Evolutionary conservation across 225 moss, liverwort and hornwort species (phyloP), one percentile per base, ranked within the genome.

Genomic region (Pseudoscleropodium purum): DNA sequence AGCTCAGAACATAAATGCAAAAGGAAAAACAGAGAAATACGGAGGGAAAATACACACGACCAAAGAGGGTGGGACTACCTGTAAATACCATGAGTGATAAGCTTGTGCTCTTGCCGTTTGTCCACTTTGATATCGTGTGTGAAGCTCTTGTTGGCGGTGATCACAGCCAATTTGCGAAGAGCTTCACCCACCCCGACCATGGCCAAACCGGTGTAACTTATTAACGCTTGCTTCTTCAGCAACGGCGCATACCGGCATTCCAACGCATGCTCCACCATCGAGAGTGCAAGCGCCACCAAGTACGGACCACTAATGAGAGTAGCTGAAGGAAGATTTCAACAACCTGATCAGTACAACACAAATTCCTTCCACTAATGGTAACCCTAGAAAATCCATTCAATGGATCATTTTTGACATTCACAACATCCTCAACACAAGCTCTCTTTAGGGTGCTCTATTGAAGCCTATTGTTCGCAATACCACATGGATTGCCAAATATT

Each of bases 61-160:
- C 43, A 65, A 54, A 51, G 79, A n/a, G 45, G 57, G 69, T 81
- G 29, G 65, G 56, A 72, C 54, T 87, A 95, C 98, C 98, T 95
- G 92, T 98, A 98, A 81, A 98, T 95, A 91, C 98, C 98, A 72
- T 97, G 94, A 79, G 97, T 98, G 85, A 98, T 88, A 89, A 98
- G 96, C 88, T 94, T 93, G 93, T 98, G 98, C 85, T 96, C 96
- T 93, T 94, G 94, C 57, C 92, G 92, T 84, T 90, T 91, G 49
- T 93, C 90, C 29, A 96, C 94, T 89, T 95, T 96, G 79, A 98
- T 96, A 73, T 96, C 97, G 91, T 98, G 98, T 59, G 98, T 96
- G 90, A 98, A 98, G 85, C 96, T 98, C 86, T 91, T 92, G 81
- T 91, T 95, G 82, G 98, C 98, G 65, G 98, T 98, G 61, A 95